These are phyloP conservation scores for Leptodermis oblonga DNA, from an alignment of 257 asterid genomes.

Conservation along the genomic window DNA sequence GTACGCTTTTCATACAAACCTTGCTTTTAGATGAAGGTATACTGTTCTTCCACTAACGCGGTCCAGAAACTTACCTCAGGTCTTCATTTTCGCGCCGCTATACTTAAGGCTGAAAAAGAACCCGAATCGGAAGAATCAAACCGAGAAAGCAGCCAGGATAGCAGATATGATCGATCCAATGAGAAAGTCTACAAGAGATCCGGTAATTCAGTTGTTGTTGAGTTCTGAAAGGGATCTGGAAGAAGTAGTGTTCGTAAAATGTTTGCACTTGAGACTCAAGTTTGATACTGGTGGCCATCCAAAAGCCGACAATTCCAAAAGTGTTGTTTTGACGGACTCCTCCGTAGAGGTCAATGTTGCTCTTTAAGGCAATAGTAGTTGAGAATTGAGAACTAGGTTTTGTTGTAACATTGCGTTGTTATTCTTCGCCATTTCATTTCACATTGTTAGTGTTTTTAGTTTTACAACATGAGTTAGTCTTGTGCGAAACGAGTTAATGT, in stretches of 20 bases:
- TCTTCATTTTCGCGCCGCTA: constrained; percentile 59
- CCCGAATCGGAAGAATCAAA: constrained; percentile 25
- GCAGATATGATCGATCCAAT: constrained; percentile 53
- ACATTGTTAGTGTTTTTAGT: too few relatives aligned
- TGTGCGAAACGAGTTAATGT: too few relatives aligned
- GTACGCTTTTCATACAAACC: constrained; percentile 26
- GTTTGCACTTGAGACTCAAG: constrained; percentile 63
- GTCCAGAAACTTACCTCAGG: constrained; percentile 31
- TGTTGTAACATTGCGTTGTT: neutral
- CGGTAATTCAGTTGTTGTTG: constrained; percentile 39
- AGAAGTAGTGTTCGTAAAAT: constrained; percentile 54
- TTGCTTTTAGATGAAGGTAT: neutral
- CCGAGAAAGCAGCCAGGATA: constrained; percentile 40
- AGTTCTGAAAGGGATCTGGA: constrained; percentile 48
- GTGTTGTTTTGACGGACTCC: constrained; percentile 51
- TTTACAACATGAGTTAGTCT: too few relatives aligned
- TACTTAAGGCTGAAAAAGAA: constrained; percentile 55
- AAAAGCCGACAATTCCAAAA: constrained; percentile 51
- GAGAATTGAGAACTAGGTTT: neutral
- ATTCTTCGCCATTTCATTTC: neutral
- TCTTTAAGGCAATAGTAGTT: constrained; percentile 22
- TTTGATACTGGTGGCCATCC: constrained; percentile 54
- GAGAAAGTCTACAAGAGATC: constrained; percentile 33
- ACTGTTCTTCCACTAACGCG: neutral
- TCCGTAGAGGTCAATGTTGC: constrained; percentile 48